phyloP scores from a whole-genome alignment of 2,329 filamentous ascomycete species.

The Colletotrichum camelliae region DNA sequence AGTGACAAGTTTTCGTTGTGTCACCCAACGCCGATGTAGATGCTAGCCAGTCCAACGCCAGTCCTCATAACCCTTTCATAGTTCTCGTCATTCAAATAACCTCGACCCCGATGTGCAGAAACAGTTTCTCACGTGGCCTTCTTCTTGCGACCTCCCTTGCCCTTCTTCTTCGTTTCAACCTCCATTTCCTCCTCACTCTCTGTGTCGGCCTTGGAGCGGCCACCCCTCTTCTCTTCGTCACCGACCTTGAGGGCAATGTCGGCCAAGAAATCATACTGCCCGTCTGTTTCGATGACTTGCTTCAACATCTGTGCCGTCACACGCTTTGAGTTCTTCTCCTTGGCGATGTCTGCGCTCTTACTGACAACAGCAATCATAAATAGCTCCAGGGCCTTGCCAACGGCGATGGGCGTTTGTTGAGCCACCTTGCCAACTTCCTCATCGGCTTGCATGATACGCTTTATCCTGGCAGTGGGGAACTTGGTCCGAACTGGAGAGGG shows the following conservation, averaged over 20 bases:
- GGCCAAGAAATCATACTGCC: slow-evolving; percentile 91
- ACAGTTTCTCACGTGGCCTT: slow-evolving; percentile 37
- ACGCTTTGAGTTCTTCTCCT: slow-evolving; percentile 82
- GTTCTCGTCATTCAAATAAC: slow-evolving; percentile 14
- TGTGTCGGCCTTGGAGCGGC: slow-evolving; percentile 52
- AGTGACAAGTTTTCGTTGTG: slow-evolving; percentile 16
- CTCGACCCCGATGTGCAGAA: not conserved
- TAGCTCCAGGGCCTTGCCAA: slow-evolving; percentile 92
- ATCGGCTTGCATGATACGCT: slow-evolving; percentile 99
- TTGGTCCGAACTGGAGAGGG: slow-evolving; percentile 87
- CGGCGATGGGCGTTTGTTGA: slow-evolving; percentile 94
- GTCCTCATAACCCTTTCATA: slow-evolving; percentile 19
- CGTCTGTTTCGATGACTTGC: slow-evolving; percentile 83
- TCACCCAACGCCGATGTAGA: slow-evolving; percentile 31
- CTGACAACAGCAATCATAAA: slow-evolving; percentile 97
- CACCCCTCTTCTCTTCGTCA: slow-evolving; percentile 54
- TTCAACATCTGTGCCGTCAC: slow-evolving; percentile 93
- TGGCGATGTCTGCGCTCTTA: slow-evolving; percentile 85
- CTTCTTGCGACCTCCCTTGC: slow-evolving; percentile 54
- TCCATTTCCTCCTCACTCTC: slow-evolving; percentile 57
- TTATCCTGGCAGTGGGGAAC: slow-evolving; percentile 96
- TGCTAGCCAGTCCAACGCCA: slow-evolving; percentile 30
- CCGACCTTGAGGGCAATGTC: slow-evolving; percentile 90
- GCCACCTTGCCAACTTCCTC: slow-evolving; percentile 98
- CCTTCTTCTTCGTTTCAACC: slow-evolving; percentile 53